A percentile compares a stretch with the other conserved stretches of the same genome.
Conservation (phyloP, 176 grass and related monocot genomes). For the Phyllostachys edulis region DNA sequence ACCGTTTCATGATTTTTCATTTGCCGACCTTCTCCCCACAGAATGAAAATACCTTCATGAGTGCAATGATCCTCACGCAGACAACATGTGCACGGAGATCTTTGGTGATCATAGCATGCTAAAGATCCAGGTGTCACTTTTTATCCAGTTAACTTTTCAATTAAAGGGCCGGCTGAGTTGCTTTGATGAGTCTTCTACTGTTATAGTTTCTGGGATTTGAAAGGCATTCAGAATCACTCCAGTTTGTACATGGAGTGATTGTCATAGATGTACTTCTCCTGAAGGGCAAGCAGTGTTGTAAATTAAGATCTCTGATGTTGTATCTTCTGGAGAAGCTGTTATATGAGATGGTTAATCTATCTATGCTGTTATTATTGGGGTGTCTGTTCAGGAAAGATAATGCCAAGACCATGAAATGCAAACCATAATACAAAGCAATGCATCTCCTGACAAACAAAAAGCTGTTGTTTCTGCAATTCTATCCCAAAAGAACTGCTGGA, state of each 20-base stretch:
- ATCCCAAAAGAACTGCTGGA: too few species aligned
- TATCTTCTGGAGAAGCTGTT: not conserved
- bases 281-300: not conserved
- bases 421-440: not conserved
- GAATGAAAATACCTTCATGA: slow-evolving; percentile 43
- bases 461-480: too few species aligned
- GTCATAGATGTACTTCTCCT: not conserved
- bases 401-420: not conserved
- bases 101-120: slow-evolving; percentile 9
- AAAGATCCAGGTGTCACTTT: not conserved
- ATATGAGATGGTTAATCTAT: not conserved
- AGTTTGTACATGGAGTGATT: not conserved
- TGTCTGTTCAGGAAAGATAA: not conserved
- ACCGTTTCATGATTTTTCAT: slow-evolving; percentile 86
- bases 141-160: not conserved
- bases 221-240: not conserved
- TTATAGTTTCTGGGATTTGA: not conserved
- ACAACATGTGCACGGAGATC: not conserved
- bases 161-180: not conserved
- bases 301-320: not conserved
- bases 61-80: slow-evolving; percentile 6
- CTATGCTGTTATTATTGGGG: not conserved
- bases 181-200: not conserved
- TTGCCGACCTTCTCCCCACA: slow-evolving; percentile 60
- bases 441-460: not conserved